Conservation (phyloP, 495 filamentous ascomycete species). For the Monascus purpureus region DNA sequence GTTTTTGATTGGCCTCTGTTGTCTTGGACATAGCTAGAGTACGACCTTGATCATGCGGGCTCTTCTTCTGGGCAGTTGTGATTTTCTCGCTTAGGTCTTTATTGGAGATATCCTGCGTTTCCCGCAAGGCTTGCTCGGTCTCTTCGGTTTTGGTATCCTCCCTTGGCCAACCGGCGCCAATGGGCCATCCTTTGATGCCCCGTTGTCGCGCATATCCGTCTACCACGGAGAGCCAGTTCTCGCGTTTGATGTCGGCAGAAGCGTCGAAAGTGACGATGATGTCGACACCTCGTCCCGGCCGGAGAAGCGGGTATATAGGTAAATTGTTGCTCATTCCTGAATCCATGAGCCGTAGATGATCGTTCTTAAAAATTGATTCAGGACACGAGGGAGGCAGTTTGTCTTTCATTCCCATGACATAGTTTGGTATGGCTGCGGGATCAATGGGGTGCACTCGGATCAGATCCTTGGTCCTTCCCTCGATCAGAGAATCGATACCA, state of each 20-base stretch:
- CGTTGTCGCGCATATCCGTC: constrained; percentile 86
- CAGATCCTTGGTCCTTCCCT: constrained; percentile 64
- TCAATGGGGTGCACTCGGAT: constrained; percentile 87
- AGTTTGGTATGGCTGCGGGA: constrained; percentile 80
- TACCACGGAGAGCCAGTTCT: constrained; percentile 86
- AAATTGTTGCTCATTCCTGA: constrained; percentile 97
- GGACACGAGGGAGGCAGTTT: constrained; percentile 61
- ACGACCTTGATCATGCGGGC: constrained; percentile 15
- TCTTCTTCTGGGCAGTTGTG: constrained; percentile 41
- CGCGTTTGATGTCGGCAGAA: constrained; percentile 67
- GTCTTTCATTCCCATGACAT: constrained; percentile 61
- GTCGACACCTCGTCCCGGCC: constrained; percentile 77
- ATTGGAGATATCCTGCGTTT: constrained; percentile 46
- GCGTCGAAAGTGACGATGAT: constrained; percentile 85
- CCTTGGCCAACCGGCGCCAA: constrained; percentile 83
- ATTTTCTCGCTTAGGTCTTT: constrained; percentile 50
- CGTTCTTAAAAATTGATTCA: constrained; percentile 49
- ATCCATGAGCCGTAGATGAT: constrained; percentile 82
- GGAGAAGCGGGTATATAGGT: constrained; percentile 83
- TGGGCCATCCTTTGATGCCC: constrained; percentile 82
- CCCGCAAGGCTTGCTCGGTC: constrained; percentile 49
- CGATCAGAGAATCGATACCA: constrained; percentile 76
- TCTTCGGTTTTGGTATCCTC: constrained; percentile 33
- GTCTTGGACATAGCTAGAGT: background rate
- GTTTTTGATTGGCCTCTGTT: constrained; percentile 3